Evolutionary conservation across 2,329 filamentous ascomycete genomes (phyloP), one percentile per base, ranked within the genome.

Genomic region (Akanthomyces uredinophilus): DNA sequence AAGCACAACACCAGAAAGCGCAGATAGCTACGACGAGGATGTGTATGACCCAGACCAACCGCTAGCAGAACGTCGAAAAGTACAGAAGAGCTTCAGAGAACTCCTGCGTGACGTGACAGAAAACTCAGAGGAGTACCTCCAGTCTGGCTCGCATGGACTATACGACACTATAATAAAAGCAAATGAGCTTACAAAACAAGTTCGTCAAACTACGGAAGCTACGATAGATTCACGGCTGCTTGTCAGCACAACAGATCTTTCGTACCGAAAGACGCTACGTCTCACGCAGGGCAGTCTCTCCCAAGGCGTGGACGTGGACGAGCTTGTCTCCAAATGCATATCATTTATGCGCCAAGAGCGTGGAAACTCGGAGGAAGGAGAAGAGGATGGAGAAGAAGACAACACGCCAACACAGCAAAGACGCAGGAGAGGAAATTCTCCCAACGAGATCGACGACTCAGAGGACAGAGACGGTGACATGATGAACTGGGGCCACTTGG

Each of bases 301-400:
- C 3, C 86, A 89, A 56, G 91, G 92, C 8, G 78, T 99, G 24
- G 93, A 98, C 70, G 82, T 96, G 0, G 93, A 98, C 64, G 91
- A 96, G 68, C 96, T 98, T 70, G 86, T 98, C 16, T 90, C 90
- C 0, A 96, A 96, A 74, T 94, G 90, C 73, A 92, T 96, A 64
- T 85, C 84, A 4, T 98, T 90, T 72, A 97, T 98, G 92, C 86
- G 85, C 24, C 81, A 84, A 41, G 89, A 86, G 4, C 78, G 82
- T 8, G 83, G 82, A 13, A 83, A 84, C 8, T 14, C 52, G 16
- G 10, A 2, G 27, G 75, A 76, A 16, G 78, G 83, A 54, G 79
- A 83, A 44, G 72, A 82, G 46, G 79, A 80, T 81, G 18, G 79
- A 83, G 68, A 74, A 80, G 53, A 74, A 78, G 64, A 75, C 79